Percentiles rank a stretch among this genome's conserved stretches.
Evolutionary conservation across 1,284 basidiomycete species (phyloP).

Genomic region (Fomitopsis schrenkii): DNA sequence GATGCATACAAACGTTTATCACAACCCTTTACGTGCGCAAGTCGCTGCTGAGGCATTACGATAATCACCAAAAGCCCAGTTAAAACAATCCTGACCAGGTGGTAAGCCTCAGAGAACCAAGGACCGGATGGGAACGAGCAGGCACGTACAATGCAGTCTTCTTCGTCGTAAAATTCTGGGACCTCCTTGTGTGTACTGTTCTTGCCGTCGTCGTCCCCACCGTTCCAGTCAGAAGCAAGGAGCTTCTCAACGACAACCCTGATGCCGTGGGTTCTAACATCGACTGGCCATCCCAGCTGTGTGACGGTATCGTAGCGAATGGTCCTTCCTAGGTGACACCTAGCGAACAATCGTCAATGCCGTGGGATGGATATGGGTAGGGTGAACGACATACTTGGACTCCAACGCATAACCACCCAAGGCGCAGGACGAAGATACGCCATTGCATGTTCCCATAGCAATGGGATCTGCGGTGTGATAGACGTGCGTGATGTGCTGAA

Average conservation of each 20-base stretch:
- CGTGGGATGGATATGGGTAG: too few relatives aligned
- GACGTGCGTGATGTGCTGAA: conserved; percentile 75
- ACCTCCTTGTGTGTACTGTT: conserved; percentile 3
- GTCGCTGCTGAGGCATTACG: conserved; percentile 8
- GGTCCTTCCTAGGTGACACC: conserved; percentile 66
- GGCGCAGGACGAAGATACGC: conserved; percentile 34
- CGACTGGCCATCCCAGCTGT: conserved; percentile 80
- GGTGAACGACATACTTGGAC: conserved; percentile 42
- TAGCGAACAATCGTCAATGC: background rate
- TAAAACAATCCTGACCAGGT: conserved; percentile 34
- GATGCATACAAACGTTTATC: background rate
- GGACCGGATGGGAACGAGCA: background rate
- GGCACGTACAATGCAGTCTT: conserved; percentile 35
- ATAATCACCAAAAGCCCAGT: conserved; percentile 39
- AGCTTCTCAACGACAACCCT: conserved; percentile 73
- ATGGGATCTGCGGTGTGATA: conserved; percentile 88
- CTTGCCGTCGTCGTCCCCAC: conserved; percentile 16
- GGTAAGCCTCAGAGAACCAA: background rate
- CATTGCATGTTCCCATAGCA: conserved; percentile 63
- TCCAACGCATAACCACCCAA: conserved; percentile 77
- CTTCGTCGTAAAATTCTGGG: conserved; percentile 16
- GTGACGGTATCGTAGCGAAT: conserved; percentile 84
- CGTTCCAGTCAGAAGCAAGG: conserved; percentile 65
- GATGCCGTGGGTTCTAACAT: conserved; percentile 83
- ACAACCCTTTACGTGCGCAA: conserved; percentile 1